Evolutionary conservation across 2,329 filamentous ascomycete species (phyloP).

Genomic region (Arachnomyces sp.): DNA sequence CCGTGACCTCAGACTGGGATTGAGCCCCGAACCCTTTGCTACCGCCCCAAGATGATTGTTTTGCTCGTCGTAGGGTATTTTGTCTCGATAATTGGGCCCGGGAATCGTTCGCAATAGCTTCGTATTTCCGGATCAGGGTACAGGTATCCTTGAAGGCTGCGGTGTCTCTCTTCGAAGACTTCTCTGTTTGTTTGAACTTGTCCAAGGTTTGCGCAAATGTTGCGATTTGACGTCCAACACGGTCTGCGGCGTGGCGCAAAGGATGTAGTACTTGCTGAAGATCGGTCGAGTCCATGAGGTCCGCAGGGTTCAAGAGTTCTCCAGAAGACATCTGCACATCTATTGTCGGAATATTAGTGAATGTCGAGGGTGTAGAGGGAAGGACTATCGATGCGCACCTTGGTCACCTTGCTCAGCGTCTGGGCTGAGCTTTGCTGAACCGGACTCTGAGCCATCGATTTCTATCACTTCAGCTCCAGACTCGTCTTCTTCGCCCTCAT

Average conservation of each 20-base stretch:
- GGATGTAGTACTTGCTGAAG: conserved; percentile 49
- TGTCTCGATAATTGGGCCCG: conserved; percentile 28
- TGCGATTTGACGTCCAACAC: conserved; percentile 73
- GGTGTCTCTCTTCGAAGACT: conserved; percentile 33
- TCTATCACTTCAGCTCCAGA: conserved; percentile 21
- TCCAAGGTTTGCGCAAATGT: conserved; percentile 77
- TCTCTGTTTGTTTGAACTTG: conserved; percentile 53
- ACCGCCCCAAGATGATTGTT: conserved; percentile 25
- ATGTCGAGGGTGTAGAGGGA: too few relatives aligned
- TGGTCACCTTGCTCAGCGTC: conserved; percentile 5
- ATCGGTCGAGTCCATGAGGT: conserved; percentile 38
- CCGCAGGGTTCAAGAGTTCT: conserved; percentile 3
- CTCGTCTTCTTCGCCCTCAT: conserved; percentile 18
- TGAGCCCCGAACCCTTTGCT: conserved; percentile 6
- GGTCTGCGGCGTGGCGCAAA: conserved; percentile 56
- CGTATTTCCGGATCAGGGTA: conserved; percentile 58
- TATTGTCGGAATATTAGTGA: too few relatives aligned
- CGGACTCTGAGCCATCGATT: conserved; percentile 21
- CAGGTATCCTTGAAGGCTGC: conserved; percentile 56
- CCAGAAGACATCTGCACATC: too few relatives aligned
- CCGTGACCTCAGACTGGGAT: conserved; percentile 1
- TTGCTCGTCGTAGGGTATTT: conserved; percentile 32
- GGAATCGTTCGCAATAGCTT: conserved; percentile 40
- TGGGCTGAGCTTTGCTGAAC: conserved; percentile 7
- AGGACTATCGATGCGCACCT: conserved; percentile 8